A percentile compares a stretch with the other conserved stretches of the same genome.
These are phyloP conservation scores for Ascochyta koolunga DNA, from an alignment of 2,329 filamentous ascomycete species.

Conservation along the genomic window DNA sequence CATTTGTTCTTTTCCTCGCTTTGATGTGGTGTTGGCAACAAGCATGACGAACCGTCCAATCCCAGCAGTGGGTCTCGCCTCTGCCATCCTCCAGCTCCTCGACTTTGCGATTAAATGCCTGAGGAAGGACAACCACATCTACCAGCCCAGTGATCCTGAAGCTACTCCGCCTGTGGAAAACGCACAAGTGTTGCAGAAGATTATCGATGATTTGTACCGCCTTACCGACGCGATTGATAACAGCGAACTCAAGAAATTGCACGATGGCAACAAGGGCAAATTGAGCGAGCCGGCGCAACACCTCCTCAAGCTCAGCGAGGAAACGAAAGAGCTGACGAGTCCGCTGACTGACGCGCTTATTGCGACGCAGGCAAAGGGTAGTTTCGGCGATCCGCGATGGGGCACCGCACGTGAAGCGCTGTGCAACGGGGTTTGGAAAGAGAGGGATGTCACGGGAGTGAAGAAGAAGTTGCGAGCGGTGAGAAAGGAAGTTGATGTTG, in stretches of 20 bases:
- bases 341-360: constrained; percentile 30
- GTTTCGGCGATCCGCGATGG: constrained; percentile 30
- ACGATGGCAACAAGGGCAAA: constrained; percentile 29
- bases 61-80: constrained; percentile 28
- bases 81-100: constrained; percentile 29
- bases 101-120: constrained; percentile 34
- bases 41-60: constrained; percentile 21
- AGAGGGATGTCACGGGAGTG: constrained; percentile 33
- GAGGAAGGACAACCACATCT: constrained; percentile 32
- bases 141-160: constrained; percentile 21
- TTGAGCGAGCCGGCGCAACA: constrained; percentile 35
- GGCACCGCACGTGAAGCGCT: constrained; percentile 32
- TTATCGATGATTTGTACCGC: constrained; percentile 32
- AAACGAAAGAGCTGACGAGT: constrained; percentile 24
- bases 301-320: constrained; percentile 34
- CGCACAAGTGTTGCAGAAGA: constrained; percentile 26
- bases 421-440: constrained; percentile 43
- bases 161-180: constrained; percentile 24
- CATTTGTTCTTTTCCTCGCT: constrained; percentile 8
- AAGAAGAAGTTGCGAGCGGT: constrained; percentile 34
- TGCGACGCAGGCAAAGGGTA: constrained; percentile 27
- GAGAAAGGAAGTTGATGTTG: constrained; percentile 33
- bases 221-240: constrained; percentile 28
- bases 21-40: constrained; percentile 16
- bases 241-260: constrained; percentile 26